These are phyloP conservation scores for Viola odorata DNA, from an alignment of 345 rosid genomes.

Conservation along the genomic window DNA sequence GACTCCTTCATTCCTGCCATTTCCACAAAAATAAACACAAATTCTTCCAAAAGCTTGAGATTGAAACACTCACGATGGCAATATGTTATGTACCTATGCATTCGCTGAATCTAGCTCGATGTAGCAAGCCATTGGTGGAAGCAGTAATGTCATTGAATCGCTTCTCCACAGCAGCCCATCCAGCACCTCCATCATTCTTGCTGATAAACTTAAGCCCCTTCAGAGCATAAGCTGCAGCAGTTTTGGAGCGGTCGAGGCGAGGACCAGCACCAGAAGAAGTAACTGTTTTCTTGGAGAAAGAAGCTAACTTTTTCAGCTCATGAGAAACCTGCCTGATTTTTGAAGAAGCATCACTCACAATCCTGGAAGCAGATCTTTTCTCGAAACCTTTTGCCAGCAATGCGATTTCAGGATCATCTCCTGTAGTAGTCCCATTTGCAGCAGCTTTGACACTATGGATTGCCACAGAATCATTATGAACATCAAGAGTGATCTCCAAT, in stretches of 20 bases:
- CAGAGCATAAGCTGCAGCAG: constrained; percentile 58
- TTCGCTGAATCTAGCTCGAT: constrained; percentile 50
- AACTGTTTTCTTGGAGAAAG: constrained; percentile 36
- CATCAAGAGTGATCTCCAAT: constrained; percentile 30
- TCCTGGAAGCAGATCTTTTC: constrained; percentile 34
- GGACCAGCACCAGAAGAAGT: constrained; percentile 13
- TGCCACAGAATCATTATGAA: constrained; percentile 21
- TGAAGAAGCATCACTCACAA: constrained; percentile 46
- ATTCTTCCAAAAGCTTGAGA: background rate
- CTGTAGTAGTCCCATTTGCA: constrained; percentile 21
- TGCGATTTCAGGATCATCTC: constrained; percentile 36
- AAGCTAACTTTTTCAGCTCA: constrained; percentile 51
- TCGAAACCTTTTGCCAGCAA: constrained; percentile 43
- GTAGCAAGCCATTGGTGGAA: constrained; percentile 37
- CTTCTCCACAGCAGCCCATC: constrained; percentile 64
- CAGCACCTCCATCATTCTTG: constrained; percentile 58
- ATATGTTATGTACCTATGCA: constrained; percentile 44
- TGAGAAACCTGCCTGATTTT: constrained; percentile 53
- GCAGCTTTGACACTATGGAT: constrained; percentile 31
- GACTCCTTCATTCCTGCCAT: constrained; percentile 67
- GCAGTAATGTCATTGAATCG: constrained; percentile 56
- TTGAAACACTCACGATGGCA: background rate
- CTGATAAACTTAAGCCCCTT: constrained; percentile 76
- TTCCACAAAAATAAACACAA: background rate
- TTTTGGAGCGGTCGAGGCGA: constrained; percentile 56